Conservation (phyloP, 805 yeast genomes). For the Wickerhamiella spandovensis region DNA sequence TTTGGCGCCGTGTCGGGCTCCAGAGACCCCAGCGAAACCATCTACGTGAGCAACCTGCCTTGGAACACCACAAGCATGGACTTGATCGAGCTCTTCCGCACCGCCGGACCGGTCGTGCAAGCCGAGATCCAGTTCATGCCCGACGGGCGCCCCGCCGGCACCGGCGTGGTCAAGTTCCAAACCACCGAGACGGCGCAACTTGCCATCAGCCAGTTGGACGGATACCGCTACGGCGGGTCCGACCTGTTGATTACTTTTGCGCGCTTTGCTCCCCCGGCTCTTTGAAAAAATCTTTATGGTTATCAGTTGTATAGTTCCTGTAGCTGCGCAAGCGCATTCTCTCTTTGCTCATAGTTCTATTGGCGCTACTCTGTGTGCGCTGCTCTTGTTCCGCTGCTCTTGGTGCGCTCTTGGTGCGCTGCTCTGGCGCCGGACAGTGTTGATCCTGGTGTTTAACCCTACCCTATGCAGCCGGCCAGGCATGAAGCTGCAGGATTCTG, state of each 20-base stretch:
- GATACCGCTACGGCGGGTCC: conserved; percentile 77
- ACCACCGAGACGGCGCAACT: conserved; percentile 52
- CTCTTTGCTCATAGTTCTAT: no score
- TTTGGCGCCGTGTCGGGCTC: conserved; percentile 23
- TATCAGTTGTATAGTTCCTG: no score
- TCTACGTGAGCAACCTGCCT: conserved; percentile 71
- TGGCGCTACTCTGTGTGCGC: no score
- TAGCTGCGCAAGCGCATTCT: no score
- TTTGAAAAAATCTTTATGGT: no score
- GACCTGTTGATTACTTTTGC: conserved; percentile 60
- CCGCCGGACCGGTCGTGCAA: conserved; percentile 57
- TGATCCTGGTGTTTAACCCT: no score
- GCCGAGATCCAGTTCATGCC: conserved; percentile 63
- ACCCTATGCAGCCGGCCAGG: no score
- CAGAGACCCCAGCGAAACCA: conserved; percentile 46
- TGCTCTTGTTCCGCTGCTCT: no score
- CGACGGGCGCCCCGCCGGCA: conserved; percentile 60
- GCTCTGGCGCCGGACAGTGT: no score
- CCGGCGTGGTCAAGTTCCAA: conserved; percentile 73
- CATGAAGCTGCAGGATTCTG: no score
- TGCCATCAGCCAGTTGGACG: conserved; percentile 63
- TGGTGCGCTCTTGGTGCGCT: no score
- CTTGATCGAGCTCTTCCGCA: conserved; percentile 70
- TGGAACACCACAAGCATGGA: conserved; percentile 80
- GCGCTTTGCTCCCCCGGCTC: conserved; percentile 18